These are phyloP conservation scores for Epichloe brachyelytri DNA, from an alignment of 2,329 filamentous ascomycete species.

Conservation along the genomic window DNA sequence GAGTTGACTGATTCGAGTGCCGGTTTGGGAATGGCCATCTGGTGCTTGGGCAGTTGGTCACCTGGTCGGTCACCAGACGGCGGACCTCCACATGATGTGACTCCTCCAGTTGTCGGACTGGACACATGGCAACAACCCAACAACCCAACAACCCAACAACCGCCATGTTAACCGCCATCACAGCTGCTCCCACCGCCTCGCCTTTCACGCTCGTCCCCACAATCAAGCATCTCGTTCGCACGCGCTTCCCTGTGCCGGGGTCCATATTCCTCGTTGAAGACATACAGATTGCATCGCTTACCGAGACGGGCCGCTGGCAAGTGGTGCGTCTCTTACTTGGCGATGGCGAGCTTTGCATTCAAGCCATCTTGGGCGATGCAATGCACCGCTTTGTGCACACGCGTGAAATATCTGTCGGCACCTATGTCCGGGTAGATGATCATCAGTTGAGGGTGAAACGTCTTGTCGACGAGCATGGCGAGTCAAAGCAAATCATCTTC, in stretches of 20 bases:
- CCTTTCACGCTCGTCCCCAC: conserved; percentile 23
- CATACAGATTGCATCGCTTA: conserved; percentile 25
- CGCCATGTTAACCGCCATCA: conserved; percentile 11
- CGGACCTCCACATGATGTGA: too few species aligned
- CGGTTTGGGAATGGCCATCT: too few species aligned
- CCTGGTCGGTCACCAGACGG: too few species aligned
- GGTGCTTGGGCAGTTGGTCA: too few species aligned
- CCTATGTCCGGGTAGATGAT: conserved; percentile 33
- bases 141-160: background rate
- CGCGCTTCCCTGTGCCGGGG: conserved; percentile 31
- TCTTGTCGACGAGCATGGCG: background rate
- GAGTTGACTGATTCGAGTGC: too few species aligned
- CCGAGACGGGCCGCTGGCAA: conserved; percentile 26
- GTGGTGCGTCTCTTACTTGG: conserved; percentile 35
- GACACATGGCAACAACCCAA: background rate
- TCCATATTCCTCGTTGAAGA: conserved; percentile 38
- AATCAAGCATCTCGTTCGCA: conserved; percentile 35
- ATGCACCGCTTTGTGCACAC: conserved; percentile 35
- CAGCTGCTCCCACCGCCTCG: conserved; percentile 10
- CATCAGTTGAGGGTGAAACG: conserved; percentile 23
- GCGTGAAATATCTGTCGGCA: conserved; percentile 32
- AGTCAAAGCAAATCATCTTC: conserved; percentile 24
- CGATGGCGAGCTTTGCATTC: conserved; percentile 41
- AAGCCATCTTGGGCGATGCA: conserved; percentile 33
- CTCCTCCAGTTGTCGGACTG: too few species aligned